These are phyloP conservation scores for Hydrangea macrophylla DNA, from an alignment of 148 eudicot species.

Conservation along the genomic window DNA sequence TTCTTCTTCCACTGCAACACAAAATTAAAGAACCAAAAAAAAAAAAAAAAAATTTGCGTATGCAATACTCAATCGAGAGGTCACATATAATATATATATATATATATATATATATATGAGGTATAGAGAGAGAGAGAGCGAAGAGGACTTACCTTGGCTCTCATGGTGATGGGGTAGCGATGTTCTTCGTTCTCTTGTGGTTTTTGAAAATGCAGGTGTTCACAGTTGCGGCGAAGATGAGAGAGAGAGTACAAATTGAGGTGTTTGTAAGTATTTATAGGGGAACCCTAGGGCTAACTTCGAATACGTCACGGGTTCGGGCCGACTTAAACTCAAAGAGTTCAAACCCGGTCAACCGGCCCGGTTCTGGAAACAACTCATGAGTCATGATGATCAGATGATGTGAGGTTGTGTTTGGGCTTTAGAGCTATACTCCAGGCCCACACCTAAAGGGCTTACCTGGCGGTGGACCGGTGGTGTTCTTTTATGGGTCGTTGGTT, in stretches of 20 bases:
- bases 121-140: background rate
- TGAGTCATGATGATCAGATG: too few relatives aligned
- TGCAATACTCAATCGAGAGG: too few relatives aligned
- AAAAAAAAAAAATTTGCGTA: too few relatives aligned
- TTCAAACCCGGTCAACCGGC: too few relatives aligned
- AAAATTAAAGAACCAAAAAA: background rate
- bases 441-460: too few relatives aligned
- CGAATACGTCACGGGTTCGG: background rate
- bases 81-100: background rate
- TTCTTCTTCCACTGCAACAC: conserved; percentile 50
- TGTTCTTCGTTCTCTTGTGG: background rate
- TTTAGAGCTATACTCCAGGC: too few relatives aligned
- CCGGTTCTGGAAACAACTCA: too few relatives aligned
- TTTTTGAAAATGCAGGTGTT: conserved; percentile 12
- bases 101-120: background rate
- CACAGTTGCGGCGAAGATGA: background rate
- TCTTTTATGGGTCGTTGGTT: too few relatives aligned
- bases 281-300: background rate
- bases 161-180: conserved; percentile 18
- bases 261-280: background rate
- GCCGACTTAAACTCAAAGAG: too few relatives aligned
- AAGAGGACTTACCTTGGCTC: conserved; percentile 27
- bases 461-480: too few relatives aligned
- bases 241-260: background rate
- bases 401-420: too few relatives aligned